These are phyloP conservation scores for Helianthus tuberosus DNA, from an alignment of 129 eudicot species.

Conservation along the genomic window DNA sequence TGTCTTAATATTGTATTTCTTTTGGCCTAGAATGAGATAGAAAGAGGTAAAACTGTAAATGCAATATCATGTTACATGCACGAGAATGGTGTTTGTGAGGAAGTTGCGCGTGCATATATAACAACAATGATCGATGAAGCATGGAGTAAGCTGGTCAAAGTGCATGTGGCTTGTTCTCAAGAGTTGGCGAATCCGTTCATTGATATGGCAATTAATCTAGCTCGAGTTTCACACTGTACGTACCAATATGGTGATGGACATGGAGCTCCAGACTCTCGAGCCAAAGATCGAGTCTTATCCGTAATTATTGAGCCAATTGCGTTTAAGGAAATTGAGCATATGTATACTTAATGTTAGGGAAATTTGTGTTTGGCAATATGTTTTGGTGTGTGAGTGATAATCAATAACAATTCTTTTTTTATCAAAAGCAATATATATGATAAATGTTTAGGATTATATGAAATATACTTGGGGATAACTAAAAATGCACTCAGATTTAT, in stretches of 20 bases:
- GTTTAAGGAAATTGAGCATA: too few relatives aligned
- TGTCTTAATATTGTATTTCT: not conserved
- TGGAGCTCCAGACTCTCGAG: slow-evolving; percentile 47
- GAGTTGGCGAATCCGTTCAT: slow-evolving; percentile 20
- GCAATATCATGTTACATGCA: slow-evolving; percentile 51
- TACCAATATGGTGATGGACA: slow-evolving; percentile 57
- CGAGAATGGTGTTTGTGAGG: slow-evolving; percentile 39
- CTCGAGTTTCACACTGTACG: slow-evolving; percentile 38
- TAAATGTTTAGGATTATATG: too few relatives aligned
- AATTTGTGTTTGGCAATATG: too few relatives aligned
- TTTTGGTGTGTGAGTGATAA: too few relatives aligned
- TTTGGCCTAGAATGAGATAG: slow-evolving; percentile 37
- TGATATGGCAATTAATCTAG: slow-evolving; percentile 52
- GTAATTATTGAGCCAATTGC: slow-evolving; percentile 35
- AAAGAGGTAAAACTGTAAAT: slow-evolving; percentile 47
- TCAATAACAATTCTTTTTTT: too few relatives aligned
- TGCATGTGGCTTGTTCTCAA: slow-evolving; percentile 20
- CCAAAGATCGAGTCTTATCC: slow-evolving; percentile 30
- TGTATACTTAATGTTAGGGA: too few relatives aligned
- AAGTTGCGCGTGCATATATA: slow-evolving; percentile 36
- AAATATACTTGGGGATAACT: too few relatives aligned
- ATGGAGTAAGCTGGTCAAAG: slow-evolving; percentile 45
- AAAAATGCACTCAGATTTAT: too few relatives aligned
- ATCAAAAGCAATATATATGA: too few relatives aligned
- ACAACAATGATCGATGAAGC: slow-evolving; percentile 26